Conservation (phyloP, 805 yeast species). For the Saccharomyces jurei region DNA sequence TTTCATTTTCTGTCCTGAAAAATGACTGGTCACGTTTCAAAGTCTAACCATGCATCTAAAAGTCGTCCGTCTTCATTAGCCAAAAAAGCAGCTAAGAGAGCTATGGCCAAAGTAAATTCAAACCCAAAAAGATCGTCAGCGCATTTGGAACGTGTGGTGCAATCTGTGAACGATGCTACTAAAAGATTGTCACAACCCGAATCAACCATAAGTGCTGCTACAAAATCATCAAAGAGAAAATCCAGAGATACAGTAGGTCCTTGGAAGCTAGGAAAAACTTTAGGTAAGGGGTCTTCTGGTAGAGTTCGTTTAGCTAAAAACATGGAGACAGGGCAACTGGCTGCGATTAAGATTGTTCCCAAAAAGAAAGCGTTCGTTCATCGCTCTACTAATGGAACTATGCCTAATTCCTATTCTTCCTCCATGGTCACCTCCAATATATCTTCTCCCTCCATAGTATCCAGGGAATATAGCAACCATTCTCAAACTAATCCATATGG, state of each 20-base stretch:
- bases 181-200: constrained; percentile 29
- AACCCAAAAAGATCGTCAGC: constrained; percentile 1
- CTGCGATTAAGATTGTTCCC: constrained; percentile 78
- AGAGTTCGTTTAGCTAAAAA: constrained; percentile 71
- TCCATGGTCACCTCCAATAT: constrained; percentile 8
- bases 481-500: constrained; percentile 59
- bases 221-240: constrained; percentile 26
- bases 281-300: constrained; percentile 80
- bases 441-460: constrained; percentile 13
- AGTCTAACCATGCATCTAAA: constrained; percentile 2
- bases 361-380: constrained; percentile 34
- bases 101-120: constrained; percentile 13
- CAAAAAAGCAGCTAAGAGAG: constrained; percentile 23
- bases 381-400: constrained; percentile 9
- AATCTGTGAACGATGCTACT: constrained; percentile 30
- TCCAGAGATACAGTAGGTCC: constrained; percentile 56
- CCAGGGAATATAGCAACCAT: constrained; percentile 9
- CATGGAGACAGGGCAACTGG: constrained; percentile 58
- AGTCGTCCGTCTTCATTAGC: constrained; percentile 14
- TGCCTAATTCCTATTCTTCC: constrained; percentile 8
- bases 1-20: constrained; percentile 4
- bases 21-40: constrained; percentile 4
- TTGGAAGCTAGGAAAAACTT: constrained; percentile 70
- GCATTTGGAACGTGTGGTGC: constrained; percentile 27
- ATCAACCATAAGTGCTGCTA: constrained; percentile 17